phyloP scores from a whole-genome alignment of 768 basidiomycete genomes.

The Pleurotus tuber-regium region DNA sequence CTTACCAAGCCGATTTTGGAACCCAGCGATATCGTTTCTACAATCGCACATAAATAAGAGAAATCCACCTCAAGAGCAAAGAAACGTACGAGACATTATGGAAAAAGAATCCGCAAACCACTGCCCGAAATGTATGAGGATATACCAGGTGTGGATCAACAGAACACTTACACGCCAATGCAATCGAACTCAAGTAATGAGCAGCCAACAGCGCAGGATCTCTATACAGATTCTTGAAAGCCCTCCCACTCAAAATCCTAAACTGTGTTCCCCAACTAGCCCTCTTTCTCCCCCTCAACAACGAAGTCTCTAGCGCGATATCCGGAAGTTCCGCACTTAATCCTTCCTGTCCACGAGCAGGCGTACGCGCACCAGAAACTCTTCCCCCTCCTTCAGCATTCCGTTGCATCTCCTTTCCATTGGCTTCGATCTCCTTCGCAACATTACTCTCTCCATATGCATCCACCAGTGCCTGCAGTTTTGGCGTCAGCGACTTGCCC shows the following conservation, averaged over 20 bases:
- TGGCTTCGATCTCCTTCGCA: slow-evolving; percentile 55
- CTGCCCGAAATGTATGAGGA: slow-evolving; percentile 33
- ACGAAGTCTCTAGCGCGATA: slow-evolving; percentile 61
- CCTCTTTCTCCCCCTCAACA: slow-evolving; percentile 71
- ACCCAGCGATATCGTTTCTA: slow-evolving; percentile 91
- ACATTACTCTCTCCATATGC: slow-evolving; percentile 69
- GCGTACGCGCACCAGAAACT: no score
- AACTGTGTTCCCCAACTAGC: slow-evolving; percentile 92
- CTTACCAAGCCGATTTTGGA: slow-evolving; percentile 91
- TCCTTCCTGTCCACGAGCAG: slow-evolving; percentile 20
- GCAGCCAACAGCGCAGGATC: slow-evolving; percentile 90
- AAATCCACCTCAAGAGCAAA: not conserved
- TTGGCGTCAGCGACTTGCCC: slow-evolving; percentile 42
- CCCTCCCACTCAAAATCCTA: slow-evolving; percentile 88
- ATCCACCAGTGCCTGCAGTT: slow-evolving; percentile 69
- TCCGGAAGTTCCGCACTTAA: slow-evolving; percentile 52
- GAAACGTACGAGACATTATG: slow-evolving; percentile 73
- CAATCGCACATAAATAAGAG: not conserved
- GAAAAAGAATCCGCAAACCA: slow-evolving; percentile 93
- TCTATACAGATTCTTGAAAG: slow-evolving; percentile 97
- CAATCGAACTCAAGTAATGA: slow-evolving; percentile 85
- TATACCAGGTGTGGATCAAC: slow-evolving; percentile 2
- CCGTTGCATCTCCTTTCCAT: slow-evolving; percentile 51
- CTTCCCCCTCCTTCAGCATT: slow-evolving; percentile 24
- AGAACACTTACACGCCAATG: slow-evolving; percentile 68